Evolutionary conservation across 345 rosid species (phyloP), one percentile per base, ranked within the genome.

Genomic region (Moricandia arvensis): DNA sequence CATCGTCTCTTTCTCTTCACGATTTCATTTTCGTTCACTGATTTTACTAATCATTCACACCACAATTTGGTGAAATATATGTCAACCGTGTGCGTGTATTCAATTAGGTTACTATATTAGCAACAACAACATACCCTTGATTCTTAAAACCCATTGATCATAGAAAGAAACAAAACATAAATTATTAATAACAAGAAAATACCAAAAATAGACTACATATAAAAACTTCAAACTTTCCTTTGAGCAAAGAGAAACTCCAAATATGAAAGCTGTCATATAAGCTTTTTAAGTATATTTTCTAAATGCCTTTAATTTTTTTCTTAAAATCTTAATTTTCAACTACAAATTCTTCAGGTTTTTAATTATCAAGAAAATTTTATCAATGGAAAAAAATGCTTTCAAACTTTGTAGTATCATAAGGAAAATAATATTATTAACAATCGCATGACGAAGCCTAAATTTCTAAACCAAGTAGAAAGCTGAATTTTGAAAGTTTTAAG

Each of bases 1-100:
- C 66, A 74, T 74, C 65, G 35, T 66, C 72, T 31, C 72, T 74
- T 74, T 66, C 66, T 66, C 72, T 74, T 58, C 72, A 74, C 59
- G 78, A 45, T 74, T 74, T 74, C 66, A 30, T 41, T 66, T 74
- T 66, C 8, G 34, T 43, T 55, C 60, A 74, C 59, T 66, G 49
- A 66, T 58, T 4, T 58, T 66, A 8, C 47, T 43, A 66, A 66
- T 66, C 72, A 74, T 65, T 26, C 34, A 43, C 66, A 66, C 24
- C 9, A 63, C 17, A 62, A 16, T 61, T 72, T 54, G 35, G 31
- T 66, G 66, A 29, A 57, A 41, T 66, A 34, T 62, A 43, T 74
- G 35, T 58, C 66, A 74, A 58, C 24, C 72, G 78, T 74, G 78
- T 74, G 72, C 45, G 47, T 18, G 21, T 55, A 12, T 29, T 66